These are phyloP conservation scores for Fusarium sterilihyphosum DNA, from an alignment of 2,329 filamentous ascomycete genomes.

Conservation along the genomic window DNA sequence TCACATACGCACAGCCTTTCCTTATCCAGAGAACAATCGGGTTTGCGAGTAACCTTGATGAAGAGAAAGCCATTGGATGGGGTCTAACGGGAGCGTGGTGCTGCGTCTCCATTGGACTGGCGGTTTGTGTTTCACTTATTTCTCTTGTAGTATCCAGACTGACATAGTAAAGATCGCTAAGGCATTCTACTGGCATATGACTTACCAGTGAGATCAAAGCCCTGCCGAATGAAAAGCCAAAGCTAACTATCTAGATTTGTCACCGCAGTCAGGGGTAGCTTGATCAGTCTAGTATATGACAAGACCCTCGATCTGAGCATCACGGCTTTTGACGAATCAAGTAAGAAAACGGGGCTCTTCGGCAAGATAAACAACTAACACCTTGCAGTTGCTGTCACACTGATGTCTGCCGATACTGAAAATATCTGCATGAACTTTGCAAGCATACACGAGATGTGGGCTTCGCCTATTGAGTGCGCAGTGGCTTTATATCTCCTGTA, in stretches of 20 bases:
- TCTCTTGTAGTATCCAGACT: neutral
- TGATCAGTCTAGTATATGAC: constrained; percentile 8
- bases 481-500: constrained; percentile 14
- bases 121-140: neutral
- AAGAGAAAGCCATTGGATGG: constrained; percentile 8
- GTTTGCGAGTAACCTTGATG: neutral
- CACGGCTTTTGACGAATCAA: constrained; percentile 15
- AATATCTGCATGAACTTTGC: constrained; percentile 8
- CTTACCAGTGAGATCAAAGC: neutral
- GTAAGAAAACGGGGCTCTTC: neutral
- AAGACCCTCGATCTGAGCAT: constrained; percentile 17
- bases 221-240: neutral
- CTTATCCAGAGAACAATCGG: constrained; percentile 4
- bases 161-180: neutral
- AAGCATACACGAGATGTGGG: constrained; percentile 21
- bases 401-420: constrained; percentile 24
- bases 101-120: constrained; percentile 6
- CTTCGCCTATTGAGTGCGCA: constrained; percentile 13
- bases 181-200: constrained; percentile 12
- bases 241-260: neutral
- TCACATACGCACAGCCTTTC: constrained; percentile 12
- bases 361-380: neutral
- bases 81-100: constrained; percentile 9
- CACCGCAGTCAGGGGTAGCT: constrained; percentile 1
- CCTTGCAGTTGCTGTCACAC: neutral